Base-by-base conservation (phyloP, 352 stramenopile species). In the Pythium coloratum region DNA sequence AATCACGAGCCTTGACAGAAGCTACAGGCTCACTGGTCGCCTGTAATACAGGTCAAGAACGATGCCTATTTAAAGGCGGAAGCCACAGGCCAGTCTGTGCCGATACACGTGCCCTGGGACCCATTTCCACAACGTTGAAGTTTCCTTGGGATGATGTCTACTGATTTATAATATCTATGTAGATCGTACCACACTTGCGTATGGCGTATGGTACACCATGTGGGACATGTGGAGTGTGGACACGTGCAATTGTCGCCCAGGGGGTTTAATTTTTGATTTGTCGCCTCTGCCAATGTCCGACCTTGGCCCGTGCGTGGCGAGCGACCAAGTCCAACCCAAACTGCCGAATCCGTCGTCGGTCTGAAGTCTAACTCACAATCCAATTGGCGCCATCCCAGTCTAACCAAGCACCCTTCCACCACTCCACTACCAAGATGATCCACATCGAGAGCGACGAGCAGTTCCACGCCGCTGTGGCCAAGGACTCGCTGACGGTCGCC, bases 391-490 rank as follows among this genome's bases (percentile, higher is more conserved):
- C 57, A 55, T 13, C 40, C 12, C 57, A 30, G 34, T 30, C 16
- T 42, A 32, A 64, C 57, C 38, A 38, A 64, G 40, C 24, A 26
- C 16, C 42, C 42, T 3, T 4, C 42, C 42, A 49, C 4, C 18
- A 14, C 53, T 4, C 5, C 44, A 57, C 38, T 56, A n/a, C 20
- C 14, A 62, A 42, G 57, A 65, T 64, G 59, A 57, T 59, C 47
- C 54, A 72, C 54, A 50, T 72, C 24, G 42, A 66, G 57, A 65
- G 30, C 18, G 38, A 67, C 20, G 66, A 72, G 28, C 46, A 67
- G 53, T 72, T 72, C 70, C 72, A 71, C 65, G 61, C 30, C 66
- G 53, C 67, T 42, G 60, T 72, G 16, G 66, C 66, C 13, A 26
- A 60, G 30, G 63, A 72, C 38, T 51, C 55, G 34, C 49, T 59